Conservation (phyloP, 2,329 filamentous ascomycete genomes). For the Calcarisporium arbuscula region DNA sequence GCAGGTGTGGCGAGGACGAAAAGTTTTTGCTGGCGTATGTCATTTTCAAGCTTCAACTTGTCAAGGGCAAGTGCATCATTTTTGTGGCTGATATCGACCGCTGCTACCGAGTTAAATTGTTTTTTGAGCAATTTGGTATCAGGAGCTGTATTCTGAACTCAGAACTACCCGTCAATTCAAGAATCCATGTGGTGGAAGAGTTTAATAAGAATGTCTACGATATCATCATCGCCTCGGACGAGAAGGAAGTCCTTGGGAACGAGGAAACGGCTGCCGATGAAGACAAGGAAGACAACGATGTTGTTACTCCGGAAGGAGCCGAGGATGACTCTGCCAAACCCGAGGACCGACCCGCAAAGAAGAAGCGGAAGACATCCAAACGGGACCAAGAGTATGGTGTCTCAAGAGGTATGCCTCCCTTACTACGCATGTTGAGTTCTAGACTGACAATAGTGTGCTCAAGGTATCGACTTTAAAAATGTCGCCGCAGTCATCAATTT, state of each 20-base stretch:
- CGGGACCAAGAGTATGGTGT: constrained; percentile 86
- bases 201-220: constrained; percentile 98
- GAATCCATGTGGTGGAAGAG: constrained; percentile 91
- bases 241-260: constrained; percentile 74
- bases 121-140: constrained; percentile 94
- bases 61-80: constrained; percentile 79
- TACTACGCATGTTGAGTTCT: neutral
- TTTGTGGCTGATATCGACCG: constrained; percentile 77
- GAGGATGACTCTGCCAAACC: constrained; percentile 16
- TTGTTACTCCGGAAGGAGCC: constrained; percentile 28
- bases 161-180: constrained; percentile 85
- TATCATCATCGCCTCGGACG: constrained; percentile 94
- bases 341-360: constrained; percentile 20
- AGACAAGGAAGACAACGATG: constrained; percentile 33
- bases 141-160: constrained; percentile 91
- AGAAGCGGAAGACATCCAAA: constrained; percentile 44
- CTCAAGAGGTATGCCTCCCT: constrained; percentile 58
- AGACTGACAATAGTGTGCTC: constrained; percentile 12
- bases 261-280: constrained; percentile 40
- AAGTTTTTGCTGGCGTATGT: constrained; percentile 92
- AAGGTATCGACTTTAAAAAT: constrained; percentile 84
- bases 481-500: constrained; percentile 95
- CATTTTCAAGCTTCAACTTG: constrained; percentile 88
- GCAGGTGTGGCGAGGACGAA: constrained; percentile 84
- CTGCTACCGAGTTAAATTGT: constrained; percentile 89